phyloP scores from a whole-genome alignment of 768 basidiomycete species.

The Lactarius deliciosus region DNA sequence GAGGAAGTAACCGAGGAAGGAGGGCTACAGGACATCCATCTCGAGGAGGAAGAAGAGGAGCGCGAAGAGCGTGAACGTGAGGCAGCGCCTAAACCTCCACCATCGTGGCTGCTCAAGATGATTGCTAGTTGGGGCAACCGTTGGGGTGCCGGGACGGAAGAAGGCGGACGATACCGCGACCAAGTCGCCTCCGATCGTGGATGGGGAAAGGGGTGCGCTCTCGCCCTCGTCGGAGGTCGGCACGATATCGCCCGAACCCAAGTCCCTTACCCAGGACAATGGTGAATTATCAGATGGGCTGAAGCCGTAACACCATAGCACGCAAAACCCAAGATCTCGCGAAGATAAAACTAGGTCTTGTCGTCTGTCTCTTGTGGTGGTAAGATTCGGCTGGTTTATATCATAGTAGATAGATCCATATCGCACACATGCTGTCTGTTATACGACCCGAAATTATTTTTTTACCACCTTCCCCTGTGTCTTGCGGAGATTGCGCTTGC shows the following conservation, averaged over 20 bases:
- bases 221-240: slow-evolving; percentile 15
- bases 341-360: too few relatives aligned
- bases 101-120: slow-evolving; percentile 74
- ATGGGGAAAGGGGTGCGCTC: slow-evolving; percentile 13
- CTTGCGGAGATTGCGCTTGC: slow-evolving; percentile 68
- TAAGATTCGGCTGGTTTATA: neutral
- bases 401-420: slow-evolving; percentile 6
- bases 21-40: slow-evolving; percentile 34
- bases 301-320: too few relatives aligned
- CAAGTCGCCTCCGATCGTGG: slow-evolving; percentile 24
- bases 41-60: slow-evolving; percentile 45
- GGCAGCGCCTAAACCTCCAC: slow-evolving; percentile 64
- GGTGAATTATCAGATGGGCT: neutral
- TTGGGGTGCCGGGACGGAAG: slow-evolving; percentile 42
- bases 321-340: too few relatives aligned
- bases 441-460: slow-evolving; percentile 39
- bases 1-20: slow-evolving; percentile 75
- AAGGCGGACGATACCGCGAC: slow-evolving; percentile 23
- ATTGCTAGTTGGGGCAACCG: slow-evolving; percentile 76
- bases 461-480: slow-evolving; percentile 62
- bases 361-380: neutral
- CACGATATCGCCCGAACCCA: slow-evolving; percentile 16
- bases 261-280: slow-evolving; percentile 6
- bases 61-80: slow-evolving; percentile 56
- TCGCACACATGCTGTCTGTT: neutral